phyloP scores from a whole-genome alignment of 768 basidiomycete genomes.

The Amanita exitialis region DNA sequence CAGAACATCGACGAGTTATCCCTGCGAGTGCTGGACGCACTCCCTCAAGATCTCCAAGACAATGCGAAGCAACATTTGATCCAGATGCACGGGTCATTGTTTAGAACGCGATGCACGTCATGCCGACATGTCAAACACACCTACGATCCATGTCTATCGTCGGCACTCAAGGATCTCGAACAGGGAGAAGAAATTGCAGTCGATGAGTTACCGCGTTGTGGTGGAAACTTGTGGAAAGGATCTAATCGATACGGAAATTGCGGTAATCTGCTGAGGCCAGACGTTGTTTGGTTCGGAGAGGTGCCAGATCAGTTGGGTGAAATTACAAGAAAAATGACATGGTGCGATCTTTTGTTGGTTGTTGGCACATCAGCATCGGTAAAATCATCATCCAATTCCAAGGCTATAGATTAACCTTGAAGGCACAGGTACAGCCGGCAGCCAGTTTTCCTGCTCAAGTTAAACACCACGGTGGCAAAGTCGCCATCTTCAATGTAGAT shows the following conservation, averaged over 20 bases:
- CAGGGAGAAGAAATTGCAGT: constrained; percentile 23
- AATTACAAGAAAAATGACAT: constrained; percentile 22
- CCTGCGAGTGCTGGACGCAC: constrained; percentile 25
- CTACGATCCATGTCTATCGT: constrained; percentile 32
- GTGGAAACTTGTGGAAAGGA: constrained; percentile 1
- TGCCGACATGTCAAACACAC: constrained; percentile 29
- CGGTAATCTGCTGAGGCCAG: constrained; percentile 34
- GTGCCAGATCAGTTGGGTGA: constrained; percentile 23
- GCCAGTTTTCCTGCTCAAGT: constrained; percentile 26
- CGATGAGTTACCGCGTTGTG: constrained; percentile 24
- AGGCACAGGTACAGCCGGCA: constrained; percentile 32
- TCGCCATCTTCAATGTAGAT: constrained; percentile 31
- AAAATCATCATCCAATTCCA: constrained; percentile 8
- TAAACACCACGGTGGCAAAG: constrained; percentile 23
- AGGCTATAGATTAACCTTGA: not conserved
- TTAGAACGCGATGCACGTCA: constrained; percentile 41
- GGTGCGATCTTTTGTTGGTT: constrained; percentile 41
- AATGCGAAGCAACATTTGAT: constrained; percentile 18
- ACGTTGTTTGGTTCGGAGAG: constrained; percentile 54
- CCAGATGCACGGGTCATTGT: constrained; percentile 57
- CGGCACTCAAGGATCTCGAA: constrained; percentile 31
- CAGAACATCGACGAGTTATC: constrained; percentile 53
- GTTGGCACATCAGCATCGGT: constrained; percentile 47
- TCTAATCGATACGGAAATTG: constrained; percentile 28
- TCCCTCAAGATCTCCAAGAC: constrained; percentile 13